Evolutionary conservation across 208 protist species (phyloP), one percentile per base, ranked within the genome.

Genomic region (Trypanosoma cruzi): DNA sequence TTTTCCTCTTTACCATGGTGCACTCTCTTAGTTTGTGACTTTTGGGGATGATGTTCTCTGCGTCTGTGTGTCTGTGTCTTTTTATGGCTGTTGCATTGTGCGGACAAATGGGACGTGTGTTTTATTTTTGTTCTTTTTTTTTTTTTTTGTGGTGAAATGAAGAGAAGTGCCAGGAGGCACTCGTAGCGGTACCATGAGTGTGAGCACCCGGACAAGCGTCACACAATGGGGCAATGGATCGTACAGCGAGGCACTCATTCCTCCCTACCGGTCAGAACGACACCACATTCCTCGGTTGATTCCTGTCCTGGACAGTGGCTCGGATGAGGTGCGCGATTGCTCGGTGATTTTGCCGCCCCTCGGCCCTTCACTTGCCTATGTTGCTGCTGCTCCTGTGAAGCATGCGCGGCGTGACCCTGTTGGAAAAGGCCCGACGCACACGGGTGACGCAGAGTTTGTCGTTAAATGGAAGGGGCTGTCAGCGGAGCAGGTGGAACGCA

Each of bases 391-490:
- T n/a, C 22, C 16, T 20, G 28, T n/a, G 22, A 16, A 36, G 18
- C 56, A 34, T 20, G 29, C 5, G 10, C 16, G 3, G 0, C 3
- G 42, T 46, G 36, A 7, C 14, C 20, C 0, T 55, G 13, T 55
- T 4, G 1, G 13, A 16, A 49, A 56, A 13, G 22, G 1, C 7
- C 16, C 42, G 14, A 42, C n/a, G 48, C 31, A 52, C 1, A 4
- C 26, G 0, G 26, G 16, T n/a, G 4, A 22, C 10, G n/a, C 8
- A 8, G 56, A 73, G 6, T 77, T 84, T 46, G 58, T 77, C 0
- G 76, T 93, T 4, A 62, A 78, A n/a, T 89, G 81, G 75, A 77
- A 79, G 8, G 77, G 74, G 0, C 59, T 84, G 64, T 68, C 66
- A 1, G 62, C 42, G 28, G 73, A 72, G 6, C 68, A 82, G 2